A percentile compares a stretch with the other conserved stretches of the same genome.
Evolutionary conservation across 139 green algal species (phyloP).

Genomic region (Astrephomene gubernaculifera): DNA sequence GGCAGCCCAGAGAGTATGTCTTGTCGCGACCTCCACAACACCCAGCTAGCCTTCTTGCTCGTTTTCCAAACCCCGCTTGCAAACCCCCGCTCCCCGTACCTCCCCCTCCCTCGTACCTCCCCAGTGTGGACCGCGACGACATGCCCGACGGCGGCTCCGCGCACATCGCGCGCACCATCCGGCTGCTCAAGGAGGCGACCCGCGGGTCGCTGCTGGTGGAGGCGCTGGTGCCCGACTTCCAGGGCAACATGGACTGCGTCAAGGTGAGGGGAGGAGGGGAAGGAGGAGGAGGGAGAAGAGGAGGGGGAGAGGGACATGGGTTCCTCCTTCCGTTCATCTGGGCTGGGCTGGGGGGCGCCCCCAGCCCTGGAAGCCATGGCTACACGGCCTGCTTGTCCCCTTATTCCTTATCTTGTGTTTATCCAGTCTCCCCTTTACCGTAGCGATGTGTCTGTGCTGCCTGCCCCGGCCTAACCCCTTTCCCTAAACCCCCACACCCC

Average conservation of each 20-base stretch:
- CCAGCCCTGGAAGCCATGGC: no score
- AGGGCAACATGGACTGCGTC: slow-evolving; percentile 76
- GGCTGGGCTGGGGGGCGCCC: no score
- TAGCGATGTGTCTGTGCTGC: no score
- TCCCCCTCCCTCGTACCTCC: slow-evolving; percentile 5
- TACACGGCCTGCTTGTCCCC: no score
- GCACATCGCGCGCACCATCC: slow-evolving; percentile 93
- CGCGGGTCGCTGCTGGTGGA: slow-evolving; percentile 90
- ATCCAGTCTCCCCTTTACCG: no score
- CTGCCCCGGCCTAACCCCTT: not conserved
- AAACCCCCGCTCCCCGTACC: not conserved
- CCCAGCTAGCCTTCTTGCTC: not conserved
- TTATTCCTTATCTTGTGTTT: no score
- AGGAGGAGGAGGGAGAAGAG: not conserved
- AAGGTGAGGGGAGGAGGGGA: not conserved
- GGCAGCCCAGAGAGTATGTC: no score
- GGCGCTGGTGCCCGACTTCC: slow-evolving; percentile 96
- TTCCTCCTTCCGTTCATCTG: no score
- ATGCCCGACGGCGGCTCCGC: slow-evolving; percentile 88
- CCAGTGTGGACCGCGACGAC: slow-evolving; percentile 96
- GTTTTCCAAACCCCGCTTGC: not conserved
- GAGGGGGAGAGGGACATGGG: not conserved
- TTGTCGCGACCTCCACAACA: no score
- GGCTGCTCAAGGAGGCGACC: slow-evolving; percentile 82
- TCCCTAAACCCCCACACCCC: no score